These are phyloP conservation scores for Ceratobasidium sp. DNA, from an alignment of 1,284 basidiomycete genomes.

Conservation along the genomic window DNA sequence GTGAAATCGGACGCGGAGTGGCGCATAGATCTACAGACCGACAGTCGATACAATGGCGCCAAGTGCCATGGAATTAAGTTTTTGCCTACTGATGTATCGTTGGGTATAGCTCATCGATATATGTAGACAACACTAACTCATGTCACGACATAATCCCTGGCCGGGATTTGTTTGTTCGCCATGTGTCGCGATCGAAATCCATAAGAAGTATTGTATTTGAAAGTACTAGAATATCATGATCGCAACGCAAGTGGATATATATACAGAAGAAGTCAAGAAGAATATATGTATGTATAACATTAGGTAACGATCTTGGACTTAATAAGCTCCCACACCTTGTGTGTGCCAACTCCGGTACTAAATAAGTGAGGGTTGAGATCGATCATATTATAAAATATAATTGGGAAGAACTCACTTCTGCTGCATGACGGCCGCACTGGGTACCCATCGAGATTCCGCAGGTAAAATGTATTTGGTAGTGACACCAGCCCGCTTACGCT, in stretches of 20 bases:
- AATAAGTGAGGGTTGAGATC: not conserved
- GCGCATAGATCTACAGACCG: too few relatives aligned
- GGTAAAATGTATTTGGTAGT: constrained; percentile 35
- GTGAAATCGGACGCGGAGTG: too few relatives aligned
- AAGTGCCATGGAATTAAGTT: too few relatives aligned
- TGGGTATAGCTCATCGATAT: too few relatives aligned
- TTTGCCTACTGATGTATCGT: too few relatives aligned
- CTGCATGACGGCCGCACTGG: constrained; percentile 59
- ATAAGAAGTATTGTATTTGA: too few relatives aligned
- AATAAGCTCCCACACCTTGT: constrained; percentile 33
- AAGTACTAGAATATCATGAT: not conserved
- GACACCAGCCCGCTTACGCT: constrained; percentile 24
- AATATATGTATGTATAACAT: not conserved
- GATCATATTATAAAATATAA: not conserved
- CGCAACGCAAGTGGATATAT: not conserved
- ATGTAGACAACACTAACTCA: too few relatives aligned
- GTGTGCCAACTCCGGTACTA: constrained; percentile 24
- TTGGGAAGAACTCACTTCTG: constrained; percentile 62
- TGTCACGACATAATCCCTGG: too few relatives aligned
- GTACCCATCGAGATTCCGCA: constrained; percentile 57
- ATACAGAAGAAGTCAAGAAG: not conserved
- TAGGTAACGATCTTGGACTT: not conserved
- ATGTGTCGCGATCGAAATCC: too few relatives aligned
- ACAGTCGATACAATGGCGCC: too few relatives aligned
- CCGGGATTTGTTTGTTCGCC: too few relatives aligned